Evolutionary conservation across 2,329 filamentous ascomycete species (phyloP), one percentile per base, ranked within the genome.

Genomic region (Periglandula ipomoeae): DNA sequence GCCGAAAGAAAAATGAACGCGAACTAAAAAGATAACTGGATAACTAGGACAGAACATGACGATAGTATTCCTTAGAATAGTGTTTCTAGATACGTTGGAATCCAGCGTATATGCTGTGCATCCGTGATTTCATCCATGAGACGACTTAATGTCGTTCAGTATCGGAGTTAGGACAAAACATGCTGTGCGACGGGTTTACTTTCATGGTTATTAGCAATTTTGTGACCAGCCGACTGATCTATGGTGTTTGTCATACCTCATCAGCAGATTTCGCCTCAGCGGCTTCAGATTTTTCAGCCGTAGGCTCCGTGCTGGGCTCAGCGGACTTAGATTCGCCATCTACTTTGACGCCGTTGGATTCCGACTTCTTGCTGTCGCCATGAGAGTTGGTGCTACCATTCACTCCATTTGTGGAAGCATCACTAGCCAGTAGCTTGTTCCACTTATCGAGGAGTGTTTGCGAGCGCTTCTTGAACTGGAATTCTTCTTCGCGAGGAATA

Each of bases 401-500:
- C 2, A 76, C 69, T 19, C 71, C 72, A 52, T 76, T 75, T 7
- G 71, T 62, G 26, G 70, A 48, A 20, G 46, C 67, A 42, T 85
- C 84, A 15, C 70, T 72, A 30, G 79, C 79, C n/a, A 97, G 75
- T 32, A 89, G 76, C 65, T 86, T 85, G 65, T 86, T 94, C 93
- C 93, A 98, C 66, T 85, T 86, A 55, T 84, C 82, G n/a, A 97
- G 73, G 43, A 98, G 75, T 5, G 78, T 74, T 55, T 86, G 78
- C 32, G 89, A 90, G 46, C 93, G 85, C 55, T 82, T 74, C 72
- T 93, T 94, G 79, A 98, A 96, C 48, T 86, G 72, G 66, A 85
- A 94, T 56, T 95, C 87, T 32, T 90, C 87, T 55, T 98, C 93
- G 52, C 84, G 84, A 5, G 90, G 90, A 57, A 98, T 95, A 3